Percentiles rank a stretch among this genome's conserved stretches.
These are phyloP conservation scores for Ascochyta viciae-villosae DNA, from an alignment of 2,329 filamentous ascomycete species.

Conservation along the genomic window DNA sequence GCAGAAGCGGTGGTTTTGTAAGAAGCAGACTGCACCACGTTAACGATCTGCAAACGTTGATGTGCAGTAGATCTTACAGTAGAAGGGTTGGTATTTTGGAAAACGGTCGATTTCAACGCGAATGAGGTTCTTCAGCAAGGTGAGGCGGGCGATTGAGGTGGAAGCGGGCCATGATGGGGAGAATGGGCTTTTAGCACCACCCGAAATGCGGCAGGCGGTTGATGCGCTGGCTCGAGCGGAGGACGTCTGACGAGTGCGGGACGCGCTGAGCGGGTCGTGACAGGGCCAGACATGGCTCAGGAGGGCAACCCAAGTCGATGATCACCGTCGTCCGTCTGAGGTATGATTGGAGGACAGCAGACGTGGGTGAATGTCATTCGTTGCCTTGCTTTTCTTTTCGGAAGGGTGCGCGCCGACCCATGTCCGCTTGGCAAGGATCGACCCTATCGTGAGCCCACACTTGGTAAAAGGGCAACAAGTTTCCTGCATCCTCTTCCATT, in stretches of 20 bases:
- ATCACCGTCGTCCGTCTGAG: constrained; percentile 22
- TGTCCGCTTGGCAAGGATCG: constrained; percentile 18
- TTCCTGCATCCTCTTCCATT: constrained; percentile 32
- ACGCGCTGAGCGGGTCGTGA: constrained; percentile 28
- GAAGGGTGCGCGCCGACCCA: constrained; percentile 20
- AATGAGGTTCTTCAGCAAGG: constrained; percentile 26
- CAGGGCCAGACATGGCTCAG: constrained; percentile 32
- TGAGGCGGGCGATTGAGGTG: constrained; percentile 40
- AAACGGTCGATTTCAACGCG: constrained; percentile 4
- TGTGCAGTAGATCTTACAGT: constrained; percentile 28
- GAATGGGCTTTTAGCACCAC: constrained; percentile 37
- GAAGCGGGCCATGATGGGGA: constrained; percentile 31
- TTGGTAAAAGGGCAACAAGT: constrained; percentile 23
- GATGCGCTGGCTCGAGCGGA: constrained; percentile 46
- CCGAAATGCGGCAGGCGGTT: constrained; percentile 18
- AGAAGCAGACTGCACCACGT: constrained; percentile 29
- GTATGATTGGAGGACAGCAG: constrained; percentile 28
- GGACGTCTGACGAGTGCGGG: constrained; percentile 38
- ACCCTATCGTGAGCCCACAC: constrained; percentile 29
- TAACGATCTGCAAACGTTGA: constrained; percentile 33
- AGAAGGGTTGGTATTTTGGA: constrained; percentile 6
- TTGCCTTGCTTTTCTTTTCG: constrained; percentile 32
- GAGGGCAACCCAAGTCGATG: constrained; percentile 38
- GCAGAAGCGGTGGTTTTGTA: constrained; percentile 12
- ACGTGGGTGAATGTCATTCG: constrained; percentile 30